Percentiles rank a stretch among this genome's conserved stretches.
phyloP scores from a whole-genome alignment of 31 red algal species.

The Asparagopsis taxiformis region DNA sequence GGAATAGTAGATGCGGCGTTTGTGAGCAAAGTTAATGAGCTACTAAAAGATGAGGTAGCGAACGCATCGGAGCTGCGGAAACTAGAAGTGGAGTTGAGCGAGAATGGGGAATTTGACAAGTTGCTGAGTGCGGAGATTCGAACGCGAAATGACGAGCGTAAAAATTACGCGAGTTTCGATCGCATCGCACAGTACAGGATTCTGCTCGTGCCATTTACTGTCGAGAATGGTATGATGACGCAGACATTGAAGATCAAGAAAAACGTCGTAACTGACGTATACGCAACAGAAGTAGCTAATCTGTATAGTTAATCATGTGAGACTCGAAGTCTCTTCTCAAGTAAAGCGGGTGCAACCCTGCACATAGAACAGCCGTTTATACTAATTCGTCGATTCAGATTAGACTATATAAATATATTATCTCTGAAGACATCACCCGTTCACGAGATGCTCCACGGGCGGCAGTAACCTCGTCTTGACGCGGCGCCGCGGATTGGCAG shows the following conservation, averaged over 20 bases:
- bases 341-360: too few species aligned
- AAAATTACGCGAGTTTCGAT: conserved; percentile 43
- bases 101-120: conserved; percentile 10
- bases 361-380: too few species aligned
- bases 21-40: conserved; percentile 14
- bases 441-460: conserved; percentile 35
- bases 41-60: conserved; percentile 16
- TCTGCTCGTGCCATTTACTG: conserved; percentile 78
- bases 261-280: conserved; percentile 56
- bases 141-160: conserved; percentile 39
- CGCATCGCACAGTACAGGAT: conserved; percentile 55
- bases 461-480: conserved; percentile 16
- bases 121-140: conserved; percentile 32
- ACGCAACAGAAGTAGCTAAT: conserved; percentile 58
- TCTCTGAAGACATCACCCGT: neutral
- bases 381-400: too few species aligned
- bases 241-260: conserved; percentile 97
- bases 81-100: conserved; percentile 31
- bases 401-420: too few species aligned
- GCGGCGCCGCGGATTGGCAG: conserved; percentile 40
- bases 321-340: too few species aligned
- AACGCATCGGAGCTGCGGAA: conserved; percentile 33
- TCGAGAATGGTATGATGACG: conserved; percentile 97
- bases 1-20: conserved; percentile 20
- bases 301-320: conserved; percentile 52